Evolutionary conservation across 176 grass and related monocot species (phyloP), one percentile per base, ranked within the genome.

Genomic region (Carex pumila): DNA sequence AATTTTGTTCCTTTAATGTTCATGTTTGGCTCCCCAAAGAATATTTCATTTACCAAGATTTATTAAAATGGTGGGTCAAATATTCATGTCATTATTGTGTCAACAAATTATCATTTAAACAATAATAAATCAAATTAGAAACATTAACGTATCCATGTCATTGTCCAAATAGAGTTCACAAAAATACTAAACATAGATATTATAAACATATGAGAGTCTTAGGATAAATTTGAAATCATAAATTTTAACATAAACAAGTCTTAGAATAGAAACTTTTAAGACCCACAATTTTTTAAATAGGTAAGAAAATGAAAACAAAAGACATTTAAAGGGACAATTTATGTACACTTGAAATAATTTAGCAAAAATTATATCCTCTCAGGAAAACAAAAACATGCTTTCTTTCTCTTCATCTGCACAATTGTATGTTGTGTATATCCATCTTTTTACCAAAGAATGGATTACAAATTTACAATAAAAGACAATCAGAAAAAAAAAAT

Each of bases 401-500:
- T 76, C 15, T 13, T 76, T 55, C 21, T 8, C 31, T 55, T 30
- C 12, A 76, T 22, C 72, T 76, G 7, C 4, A 76, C 72, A 76
- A 75, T 75, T 55, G 45, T 56, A 32, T 76, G 47, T 2, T 47
- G 45, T 47, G 45, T 43, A 36, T 36, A 43, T 32, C 21, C 49
- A 76, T 31, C 49, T 55, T 25, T 36, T 25, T 1, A 52, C n/a
- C 43, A 74, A 74, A 74, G 65, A 74, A 74, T 74, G 71, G 43
- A 74, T 29, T 49, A 49, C 71, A 52, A 52, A 74, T 74, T 52
- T 74, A 74, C 71, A 74, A 18, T 76, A 31, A 76, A 45, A 17
- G 29, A 22, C 49, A 55, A 76, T 55, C 50, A 49, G 72, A 45
- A 43, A 31, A 76, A 76, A 74, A 59, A 74, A 74, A 25, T 52